These are phyloP conservation scores for Diutina neorugosa DNA, from an alignment of 1,139 yeast species.

Conservation along the genomic window DNA sequence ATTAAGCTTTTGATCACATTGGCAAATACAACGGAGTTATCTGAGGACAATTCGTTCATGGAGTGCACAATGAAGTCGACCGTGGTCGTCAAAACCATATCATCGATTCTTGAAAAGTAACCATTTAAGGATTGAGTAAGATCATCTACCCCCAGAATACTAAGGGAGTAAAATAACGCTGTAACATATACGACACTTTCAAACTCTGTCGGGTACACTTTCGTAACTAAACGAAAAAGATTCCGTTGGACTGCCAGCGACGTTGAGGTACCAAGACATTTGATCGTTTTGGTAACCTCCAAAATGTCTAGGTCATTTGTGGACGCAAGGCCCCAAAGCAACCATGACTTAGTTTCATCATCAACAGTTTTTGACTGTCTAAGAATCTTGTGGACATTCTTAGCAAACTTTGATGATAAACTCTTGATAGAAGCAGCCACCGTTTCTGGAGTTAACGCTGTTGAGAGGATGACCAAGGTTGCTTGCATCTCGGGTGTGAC, in stretches of 20 bases:
- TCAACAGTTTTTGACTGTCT: background rate
- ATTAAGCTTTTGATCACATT: background rate
- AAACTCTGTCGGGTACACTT: background rate
- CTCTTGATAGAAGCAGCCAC: background rate
- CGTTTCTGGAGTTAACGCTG: background rate
- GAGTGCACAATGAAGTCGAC: background rate
- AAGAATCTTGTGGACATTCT: background rate
- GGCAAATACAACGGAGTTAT: background rate
- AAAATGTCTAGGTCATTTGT: background rate
- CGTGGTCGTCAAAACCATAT: background rate
- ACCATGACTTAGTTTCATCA: background rate
- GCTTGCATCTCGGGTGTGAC: background rate
- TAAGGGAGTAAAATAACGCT: background rate
- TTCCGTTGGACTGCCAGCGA: background rate
- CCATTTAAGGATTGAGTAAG: background rate
- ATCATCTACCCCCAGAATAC: background rate
- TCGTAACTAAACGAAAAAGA: background rate
- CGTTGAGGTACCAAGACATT: background rate
- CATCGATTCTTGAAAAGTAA: background rate
- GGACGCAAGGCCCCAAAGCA: background rate
- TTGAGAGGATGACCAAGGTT: background rate
- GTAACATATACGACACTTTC: background rate
- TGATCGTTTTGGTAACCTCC: background rate
- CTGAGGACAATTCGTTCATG: background rate
- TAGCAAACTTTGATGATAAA: background rate